phyloP scores from a whole-genome alignment of 345 rosid species.

The Euphorbia peplus region DNA sequence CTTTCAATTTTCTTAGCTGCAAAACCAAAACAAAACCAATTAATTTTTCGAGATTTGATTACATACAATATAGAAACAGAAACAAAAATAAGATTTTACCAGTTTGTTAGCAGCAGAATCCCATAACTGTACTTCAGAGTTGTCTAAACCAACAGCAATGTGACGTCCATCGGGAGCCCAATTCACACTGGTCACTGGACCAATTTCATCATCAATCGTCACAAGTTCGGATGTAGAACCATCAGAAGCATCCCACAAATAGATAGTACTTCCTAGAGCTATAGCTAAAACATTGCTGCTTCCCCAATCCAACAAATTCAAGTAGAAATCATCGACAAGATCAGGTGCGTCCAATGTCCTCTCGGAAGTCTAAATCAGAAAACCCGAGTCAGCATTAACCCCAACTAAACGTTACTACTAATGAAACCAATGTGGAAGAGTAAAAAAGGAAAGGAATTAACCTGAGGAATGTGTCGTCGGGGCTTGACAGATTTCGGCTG shows the following conservation, averaged over 20 bases:
- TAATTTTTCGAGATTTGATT: no score
- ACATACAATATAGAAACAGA: no score
- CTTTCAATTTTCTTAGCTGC: slow-evolving; percentile 40
- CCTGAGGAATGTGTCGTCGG: slow-evolving; percentile 15
- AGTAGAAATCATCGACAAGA: slow-evolving; percentile 6
- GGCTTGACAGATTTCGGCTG: background rate
- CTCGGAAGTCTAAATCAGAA: slow-evolving; percentile 6
- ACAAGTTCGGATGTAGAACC: slow-evolving; percentile 49
- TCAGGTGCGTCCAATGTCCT: slow-evolving; percentile 20
- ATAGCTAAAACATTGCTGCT: slow-evolving; percentile 37
- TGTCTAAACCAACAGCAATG: slow-evolving; percentile 48
- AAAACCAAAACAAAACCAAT: background rate
- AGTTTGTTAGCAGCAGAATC: slow-evolving; percentile 36
- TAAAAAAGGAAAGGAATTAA: background rate
- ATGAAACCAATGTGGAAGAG: no score
- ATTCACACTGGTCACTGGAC: slow-evolving; percentile 50
- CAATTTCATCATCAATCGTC: slow-evolving; percentile 39
- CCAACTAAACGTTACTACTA: no score
- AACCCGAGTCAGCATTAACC: no score
- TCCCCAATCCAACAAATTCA: slow-evolving; percentile 36
- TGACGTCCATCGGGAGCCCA: slow-evolving; percentile 48
- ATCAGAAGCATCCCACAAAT: slow-evolving; percentile 50
- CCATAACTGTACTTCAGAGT: slow-evolving; percentile 52
- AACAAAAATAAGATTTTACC: slow-evolving; percentile 11
- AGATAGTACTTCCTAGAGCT: slow-evolving; percentile 46